phyloP scores from a whole-genome alignment of 768 basidiomycete species.

The Pulveroboletus frians region DNA sequence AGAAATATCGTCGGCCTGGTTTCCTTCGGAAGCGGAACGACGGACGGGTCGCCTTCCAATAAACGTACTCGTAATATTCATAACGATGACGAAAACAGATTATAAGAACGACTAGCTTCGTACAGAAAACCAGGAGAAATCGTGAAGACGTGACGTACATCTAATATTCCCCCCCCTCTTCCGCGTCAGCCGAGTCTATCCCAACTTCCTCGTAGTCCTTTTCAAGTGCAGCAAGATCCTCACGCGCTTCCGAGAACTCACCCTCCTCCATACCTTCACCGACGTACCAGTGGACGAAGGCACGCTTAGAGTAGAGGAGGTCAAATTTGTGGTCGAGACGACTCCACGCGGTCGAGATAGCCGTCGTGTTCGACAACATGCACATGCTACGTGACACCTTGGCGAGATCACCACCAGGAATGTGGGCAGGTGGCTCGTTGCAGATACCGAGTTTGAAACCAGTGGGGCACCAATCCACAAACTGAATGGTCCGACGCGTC shows the following conservation, averaged over 20 bases:
- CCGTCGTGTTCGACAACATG: conserved; percentile 73
- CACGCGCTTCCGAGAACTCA: conserved; percentile 98
- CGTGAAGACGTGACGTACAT: conserved; percentile 8
- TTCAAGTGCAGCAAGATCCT: conserved; percentile 99
- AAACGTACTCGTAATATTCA: conserved; percentile 33
- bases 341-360: conserved; percentile 71
- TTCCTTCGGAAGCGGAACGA: background rate
- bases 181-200: conserved; percentile 44
- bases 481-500: conserved; percentile 75
- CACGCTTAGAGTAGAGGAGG: conserved; percentile 66
- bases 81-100: conserved; percentile 25
- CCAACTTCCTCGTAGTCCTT: conserved; percentile 92
- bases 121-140: conserved; percentile 23
- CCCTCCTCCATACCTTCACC: conserved; percentile 85
- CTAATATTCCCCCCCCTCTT: conserved; percentile 49
- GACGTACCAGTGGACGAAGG: conserved; percentile 59
- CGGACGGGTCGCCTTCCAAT: background rate
- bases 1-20: conserved; percentile 19
- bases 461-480: conserved; percentile 76
- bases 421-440: conserved; percentile 70
- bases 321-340: conserved; percentile 77
- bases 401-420: conserved; percentile 72
- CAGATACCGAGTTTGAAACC: conserved; percentile 79
- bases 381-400: conserved; percentile 72
- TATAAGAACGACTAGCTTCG: conserved; percentile 28